Percentiles rank a stretch among this genome's conserved stretches.
Evolutionary conservation across 352 stramenopile species (phyloP).

Genomic region (Phytopythium sindhum): DNA sequence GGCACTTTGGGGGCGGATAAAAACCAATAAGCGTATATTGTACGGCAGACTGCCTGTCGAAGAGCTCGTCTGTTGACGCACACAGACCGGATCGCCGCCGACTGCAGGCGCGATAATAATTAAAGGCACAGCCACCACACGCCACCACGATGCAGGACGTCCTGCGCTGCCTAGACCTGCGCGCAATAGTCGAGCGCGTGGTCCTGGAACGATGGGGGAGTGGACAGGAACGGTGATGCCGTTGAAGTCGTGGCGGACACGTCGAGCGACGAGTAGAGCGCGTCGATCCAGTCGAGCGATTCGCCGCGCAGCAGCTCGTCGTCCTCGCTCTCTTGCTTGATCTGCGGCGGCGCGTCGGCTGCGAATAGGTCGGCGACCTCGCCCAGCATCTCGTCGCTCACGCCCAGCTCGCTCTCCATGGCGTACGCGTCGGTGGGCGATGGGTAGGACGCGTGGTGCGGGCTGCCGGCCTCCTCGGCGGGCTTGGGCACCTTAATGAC

Average conservation of each 20-base stretch:
- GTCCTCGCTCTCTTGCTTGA: constrained; percentile 5
- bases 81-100: background rate
- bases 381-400: constrained; percentile 20
- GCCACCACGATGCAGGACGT: background rate
- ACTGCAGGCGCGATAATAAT: constrained; percentile 3
- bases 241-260: too few species aligned
- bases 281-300: constrained; percentile 51
- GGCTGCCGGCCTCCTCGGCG: constrained; percentile 7
- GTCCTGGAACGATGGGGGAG: constrained; percentile 20
- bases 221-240: background rate
- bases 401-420: constrained; percentile 17
- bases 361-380: constrained; percentile 22
- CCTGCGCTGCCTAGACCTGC: constrained; percentile 12
- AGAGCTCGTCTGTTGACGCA: background rate
- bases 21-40: background rate
- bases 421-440: constrained; percentile 38
- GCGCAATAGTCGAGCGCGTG: constrained; percentile 24
- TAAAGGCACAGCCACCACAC: background rate
- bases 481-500: constrained; percentile 34
- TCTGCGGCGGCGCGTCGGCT: background rate
- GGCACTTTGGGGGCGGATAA: background rate
- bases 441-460: constrained; percentile 17
- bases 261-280: constrained; percentile 46
- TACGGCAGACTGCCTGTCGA: background rate
- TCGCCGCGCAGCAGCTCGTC: constrained; percentile 20